Evolutionary conservation across 202 grass and related monocot genomes (phyloP), one percentile per base, ranked within the genome.

Genomic region (Brachypodium distachyon): DNA sequence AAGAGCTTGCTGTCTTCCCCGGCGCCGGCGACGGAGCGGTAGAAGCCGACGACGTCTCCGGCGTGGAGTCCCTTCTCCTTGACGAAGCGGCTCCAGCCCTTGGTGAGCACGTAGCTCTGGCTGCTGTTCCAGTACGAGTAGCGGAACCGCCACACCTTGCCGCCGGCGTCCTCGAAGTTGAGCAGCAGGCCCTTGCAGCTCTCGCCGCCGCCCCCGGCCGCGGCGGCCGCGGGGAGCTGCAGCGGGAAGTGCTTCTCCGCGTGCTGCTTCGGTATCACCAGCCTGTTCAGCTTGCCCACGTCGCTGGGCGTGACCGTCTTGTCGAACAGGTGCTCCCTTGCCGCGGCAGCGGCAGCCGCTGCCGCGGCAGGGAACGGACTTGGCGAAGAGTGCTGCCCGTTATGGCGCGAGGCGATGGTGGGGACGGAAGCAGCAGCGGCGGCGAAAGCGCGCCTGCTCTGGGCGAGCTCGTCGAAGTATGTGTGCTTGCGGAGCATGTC

Each of bases 111-210:
- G 80, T 97, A 97, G 86, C 94, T 97, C 86, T 97, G 94, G 78
- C 91, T 94, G 80, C 94, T 97, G 71, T 91, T 97, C 94, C 94
- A 97, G 83, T 97, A 97, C 0, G 91, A 97, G 88, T 97, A 97
- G 21, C 94, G 83, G 82, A 97, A 94, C 1, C 86, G 73, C 94
- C 94, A 97, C 16, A 97, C 85, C 81, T 93, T 97, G 22, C 71
- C 88, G 1, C 2, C 68, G 12, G 42, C 86, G 77, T 97, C 93
- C 81, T 97, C 93, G 70, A 97, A 93, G 86, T 91, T 97, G n/a
- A 97, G 83, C 47, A 97, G 88, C 54, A 97, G 68, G 16, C 93
- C 93, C 52, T 88, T 90, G 66, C n/a, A n/a, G n/a, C 26, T 60
- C 69, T 76, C 84, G 41, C 54, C 58, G 55, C 16, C n/a, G n/a